Conservation (phyloP, 1,284 basidiomycete species). For the Malassezia equina region DNA sequence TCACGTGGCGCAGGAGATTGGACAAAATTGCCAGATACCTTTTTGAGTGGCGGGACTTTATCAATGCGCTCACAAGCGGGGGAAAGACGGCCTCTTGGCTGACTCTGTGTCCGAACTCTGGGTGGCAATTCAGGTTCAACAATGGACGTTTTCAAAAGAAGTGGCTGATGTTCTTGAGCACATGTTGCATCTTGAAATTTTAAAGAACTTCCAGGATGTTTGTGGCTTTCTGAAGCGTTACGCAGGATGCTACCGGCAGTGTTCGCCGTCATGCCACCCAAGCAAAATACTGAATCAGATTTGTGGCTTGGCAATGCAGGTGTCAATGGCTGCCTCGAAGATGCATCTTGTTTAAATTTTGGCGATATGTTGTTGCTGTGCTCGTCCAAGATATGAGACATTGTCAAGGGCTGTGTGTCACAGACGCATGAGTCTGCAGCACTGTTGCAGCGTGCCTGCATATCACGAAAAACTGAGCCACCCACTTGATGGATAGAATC, state of each 20-base stretch:
- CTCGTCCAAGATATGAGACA: background rate
- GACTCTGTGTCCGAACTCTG: background rate
- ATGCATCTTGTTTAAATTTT: background rate
- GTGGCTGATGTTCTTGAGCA: background rate
- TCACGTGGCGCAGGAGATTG: background rate
- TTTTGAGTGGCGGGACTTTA: background rate
- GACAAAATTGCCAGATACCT: background rate
- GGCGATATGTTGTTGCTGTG: background rate
- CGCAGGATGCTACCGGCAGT: background rate
- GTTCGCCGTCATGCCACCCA: background rate
- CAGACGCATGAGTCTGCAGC: background rate
- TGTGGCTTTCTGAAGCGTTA: background rate
- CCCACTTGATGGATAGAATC: background rate
- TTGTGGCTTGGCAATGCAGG: background rate
- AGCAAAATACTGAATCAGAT: background rate
- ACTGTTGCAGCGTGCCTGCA: background rate
- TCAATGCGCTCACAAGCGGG: background rate
- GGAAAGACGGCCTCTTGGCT: background rate
- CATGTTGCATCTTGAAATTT: background rate
- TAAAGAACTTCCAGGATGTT: background rate
- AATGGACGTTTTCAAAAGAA: background rate
- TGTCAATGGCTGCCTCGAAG: background rate
- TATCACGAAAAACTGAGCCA: background rate
- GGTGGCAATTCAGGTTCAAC: background rate
- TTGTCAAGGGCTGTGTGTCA: background rate